Evolutionary conservation across 2,329 filamentous ascomycete genomes (phyloP).

Genomic region (Verticillium isaacii): DNA sequence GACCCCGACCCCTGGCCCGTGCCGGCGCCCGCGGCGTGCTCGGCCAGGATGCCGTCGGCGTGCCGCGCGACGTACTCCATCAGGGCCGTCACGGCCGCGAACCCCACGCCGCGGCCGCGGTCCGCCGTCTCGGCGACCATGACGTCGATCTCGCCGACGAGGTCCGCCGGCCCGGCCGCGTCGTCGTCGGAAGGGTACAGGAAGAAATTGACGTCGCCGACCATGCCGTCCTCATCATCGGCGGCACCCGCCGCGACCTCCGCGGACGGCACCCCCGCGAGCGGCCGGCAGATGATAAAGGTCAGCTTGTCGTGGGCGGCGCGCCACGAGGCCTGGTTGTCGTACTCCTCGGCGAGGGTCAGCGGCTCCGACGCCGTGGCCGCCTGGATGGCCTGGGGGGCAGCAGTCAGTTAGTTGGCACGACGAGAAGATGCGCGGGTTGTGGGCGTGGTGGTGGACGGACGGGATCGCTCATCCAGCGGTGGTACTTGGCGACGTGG

Average conservation of each 20-base stretch:
- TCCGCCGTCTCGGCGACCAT: slow-evolving; percentile 67
- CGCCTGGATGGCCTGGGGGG: slow-evolving; percentile 63
- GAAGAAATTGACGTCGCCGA: slow-evolving; percentile 80
- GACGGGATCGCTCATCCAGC: slow-evolving; percentile 85
- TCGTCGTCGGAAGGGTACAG: slow-evolving; percentile 56
- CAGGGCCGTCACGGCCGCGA: slow-evolving; percentile 61
- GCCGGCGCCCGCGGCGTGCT: slow-evolving; percentile 30
- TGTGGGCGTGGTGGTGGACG: slow-evolving; percentile 7
- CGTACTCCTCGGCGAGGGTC: slow-evolving; percentile 74
- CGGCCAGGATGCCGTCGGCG: slow-evolving; percentile 45
- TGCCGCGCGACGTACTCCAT: slow-evolving; percentile 61
- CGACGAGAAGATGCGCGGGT: no score
- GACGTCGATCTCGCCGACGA: slow-evolving; percentile 73
- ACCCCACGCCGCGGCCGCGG: slow-evolving; percentile 61
- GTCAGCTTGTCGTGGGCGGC: slow-evolving; percentile 81
- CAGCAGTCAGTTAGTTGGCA: no score
- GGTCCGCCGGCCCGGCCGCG: slow-evolving; percentile 26
- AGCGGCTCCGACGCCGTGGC: slow-evolving; percentile 86
- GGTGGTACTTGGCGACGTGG: slow-evolving; percentile 80
- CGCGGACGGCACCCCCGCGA: slow-evolving; percentile 15
- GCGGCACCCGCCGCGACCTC: slow-evolving; percentile 31
- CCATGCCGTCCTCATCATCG: slow-evolving; percentile 55
- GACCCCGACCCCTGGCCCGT: slow-evolving; percentile 16
- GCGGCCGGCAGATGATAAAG: slow-evolving; percentile 72
- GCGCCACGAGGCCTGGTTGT: slow-evolving; percentile 88